These are phyloP conservation scores for Alopecurus myosuroides DNA, from an alignment of 176 grass and related monocot species.

Conservation along the genomic window DNA sequence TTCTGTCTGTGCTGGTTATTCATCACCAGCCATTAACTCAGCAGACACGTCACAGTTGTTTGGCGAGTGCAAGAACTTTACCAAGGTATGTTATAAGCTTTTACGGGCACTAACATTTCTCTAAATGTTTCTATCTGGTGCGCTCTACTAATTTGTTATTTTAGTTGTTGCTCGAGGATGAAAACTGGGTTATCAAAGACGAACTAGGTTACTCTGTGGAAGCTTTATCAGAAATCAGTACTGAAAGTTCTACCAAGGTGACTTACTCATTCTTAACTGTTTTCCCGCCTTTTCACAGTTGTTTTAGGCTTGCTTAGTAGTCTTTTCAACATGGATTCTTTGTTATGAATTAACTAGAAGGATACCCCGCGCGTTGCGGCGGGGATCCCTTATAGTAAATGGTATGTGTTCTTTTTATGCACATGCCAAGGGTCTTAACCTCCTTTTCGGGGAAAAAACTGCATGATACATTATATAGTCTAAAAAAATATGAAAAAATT, in stretches of 20 bases:
- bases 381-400: too few species aligned
- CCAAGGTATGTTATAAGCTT: slow-evolving; percentile 37
- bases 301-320: not conserved
- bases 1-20: slow-evolving; percentile 73
- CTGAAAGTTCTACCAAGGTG: slow-evolving; percentile 52
- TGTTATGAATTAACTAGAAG: not conserved
- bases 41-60: slow-evolving; percentile 28
- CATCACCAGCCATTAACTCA: slow-evolving; percentile 49
- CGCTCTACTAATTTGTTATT: slow-evolving; percentile 21
- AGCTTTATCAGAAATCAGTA: slow-evolving; percentile 61
- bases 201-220: slow-evolving; percentile 72
- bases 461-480: too few species aligned
- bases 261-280: slow-evolving; percentile 11
- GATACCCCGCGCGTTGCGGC: too few species aligned
- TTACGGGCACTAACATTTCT: not conserved
- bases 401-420: too few species aligned
- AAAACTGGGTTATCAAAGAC: slow-evolving; percentile 27
- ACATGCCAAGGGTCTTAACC: too few species aligned
- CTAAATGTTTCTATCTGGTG: not conserved
- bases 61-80: slow-evolving; percentile 33
- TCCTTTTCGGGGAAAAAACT: too few species aligned
- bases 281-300: not conserved
- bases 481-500: too few species aligned
- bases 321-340: not conserved
- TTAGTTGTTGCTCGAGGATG: slow-evolving; percentile 42